Evolutionary conservation across 2,329 filamentous ascomycete genomes (phyloP).

Genomic region (Ustulina deusta): DNA sequence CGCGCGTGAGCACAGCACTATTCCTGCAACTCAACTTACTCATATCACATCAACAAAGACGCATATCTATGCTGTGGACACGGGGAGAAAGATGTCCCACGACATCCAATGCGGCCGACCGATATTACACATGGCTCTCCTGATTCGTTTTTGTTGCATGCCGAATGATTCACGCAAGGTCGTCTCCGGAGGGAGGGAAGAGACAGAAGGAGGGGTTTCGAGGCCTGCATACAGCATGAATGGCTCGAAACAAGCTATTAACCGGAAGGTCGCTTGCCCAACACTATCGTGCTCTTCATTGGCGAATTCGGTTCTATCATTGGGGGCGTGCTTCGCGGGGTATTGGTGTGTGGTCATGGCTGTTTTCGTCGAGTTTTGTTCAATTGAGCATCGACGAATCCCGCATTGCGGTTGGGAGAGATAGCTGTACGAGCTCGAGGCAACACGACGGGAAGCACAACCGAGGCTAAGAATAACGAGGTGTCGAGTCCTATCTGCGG

Average conservation of each 20-base stretch:
- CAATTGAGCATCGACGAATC: background rate
- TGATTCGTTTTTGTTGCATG: background rate
- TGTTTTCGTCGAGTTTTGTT: no score
- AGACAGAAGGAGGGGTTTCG: background rate
- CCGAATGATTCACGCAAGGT: background rate
- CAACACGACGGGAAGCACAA: background rate
- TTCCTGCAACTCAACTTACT: no score
- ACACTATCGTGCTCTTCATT: constrained; percentile 2
- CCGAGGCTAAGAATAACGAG: constrained; percentile 1
- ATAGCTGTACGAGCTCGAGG: background rate
- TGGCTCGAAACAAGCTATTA: background rate
- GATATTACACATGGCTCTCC: background rate
- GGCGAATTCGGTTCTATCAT: constrained; percentile 5
- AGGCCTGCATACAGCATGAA: constrained; percentile 15
- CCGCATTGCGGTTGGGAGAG: background rate
- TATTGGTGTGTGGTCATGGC: background rate
- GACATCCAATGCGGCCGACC: background rate
- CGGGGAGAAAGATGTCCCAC: background rate
- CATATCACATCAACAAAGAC: background rate
- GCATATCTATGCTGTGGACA: no score
- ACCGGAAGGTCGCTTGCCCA: background rate
- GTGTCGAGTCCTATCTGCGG: background rate
- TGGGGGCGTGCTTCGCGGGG: constrained; percentile 3
- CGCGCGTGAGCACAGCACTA: background rate
- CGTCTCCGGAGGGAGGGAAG: background rate